Percentiles rank a stretch among this genome's conserved stretches.
These are phyloP conservation scores for Solanum sitiens DNA, from an alignment of 257 asterid species.

Conservation along the genomic window DNA sequence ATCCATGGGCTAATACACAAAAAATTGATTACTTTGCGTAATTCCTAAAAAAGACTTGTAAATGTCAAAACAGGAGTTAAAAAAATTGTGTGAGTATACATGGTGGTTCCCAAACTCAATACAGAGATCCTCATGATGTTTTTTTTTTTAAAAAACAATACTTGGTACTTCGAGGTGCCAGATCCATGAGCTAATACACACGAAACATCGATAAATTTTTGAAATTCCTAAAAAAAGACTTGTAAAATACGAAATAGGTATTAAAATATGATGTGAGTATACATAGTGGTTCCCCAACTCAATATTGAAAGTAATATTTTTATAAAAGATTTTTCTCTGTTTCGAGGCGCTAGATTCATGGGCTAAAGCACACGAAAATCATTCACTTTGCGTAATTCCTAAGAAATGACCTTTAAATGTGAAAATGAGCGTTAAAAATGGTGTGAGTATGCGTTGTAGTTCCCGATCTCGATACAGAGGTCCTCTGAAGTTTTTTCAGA, in stretches of 20 bases:
- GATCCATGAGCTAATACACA: too few species aligned
- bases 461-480: not conserved
- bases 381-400: not conserved
- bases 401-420: not conserved
- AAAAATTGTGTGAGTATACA: not conserved
- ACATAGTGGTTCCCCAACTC: not conserved
- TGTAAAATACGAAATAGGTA: too few species aligned
- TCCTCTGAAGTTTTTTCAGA: not conserved
- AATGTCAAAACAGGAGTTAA: not conserved
- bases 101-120: not conserved
- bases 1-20: not conserved
- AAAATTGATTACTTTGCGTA: not conserved
- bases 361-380: not conserved
- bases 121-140: not conserved
- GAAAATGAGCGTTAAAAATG: too few species aligned
- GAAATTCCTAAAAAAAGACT: not conserved
- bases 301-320: too few species aligned
- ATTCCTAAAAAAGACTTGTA: not conserved
- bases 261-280: not conserved
- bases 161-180: too few species aligned
- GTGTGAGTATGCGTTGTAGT: not conserved
- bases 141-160: too few species aligned
- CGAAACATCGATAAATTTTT: not conserved
- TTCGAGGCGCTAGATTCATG: not conserved
- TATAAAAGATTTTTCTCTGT: not conserved